Percentiles rank a stretch among this genome's conserved stretches.
Evolutionary conservation across 2,329 filamentous ascomycete genomes (phyloP).

Genomic region (Microsporum canis): DNA sequence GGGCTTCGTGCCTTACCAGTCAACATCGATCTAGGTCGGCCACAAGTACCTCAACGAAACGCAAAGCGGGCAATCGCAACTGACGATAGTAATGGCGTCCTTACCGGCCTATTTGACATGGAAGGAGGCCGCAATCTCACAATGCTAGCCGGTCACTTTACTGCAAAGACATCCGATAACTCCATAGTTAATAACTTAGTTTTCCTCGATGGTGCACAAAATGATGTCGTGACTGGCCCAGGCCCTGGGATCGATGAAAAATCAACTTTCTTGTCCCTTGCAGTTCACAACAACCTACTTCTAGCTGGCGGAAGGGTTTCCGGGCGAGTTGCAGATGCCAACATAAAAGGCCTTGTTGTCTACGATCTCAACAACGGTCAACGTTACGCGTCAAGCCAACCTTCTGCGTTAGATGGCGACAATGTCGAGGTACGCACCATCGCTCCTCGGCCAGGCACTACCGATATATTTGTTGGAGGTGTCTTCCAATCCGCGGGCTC

Average conservation of each 20-base stretch:
- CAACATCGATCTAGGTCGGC: conserved; percentile 32
- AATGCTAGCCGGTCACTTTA: conserved; percentile 78
- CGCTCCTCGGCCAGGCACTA: conserved; percentile 55
- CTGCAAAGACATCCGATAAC: conserved; percentile 55
- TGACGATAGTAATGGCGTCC: conserved; percentile 26
- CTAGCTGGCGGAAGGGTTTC: conserved; percentile 74
- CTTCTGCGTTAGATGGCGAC: conserved; percentile 60
- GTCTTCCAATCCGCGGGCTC: conserved; percentile 73
- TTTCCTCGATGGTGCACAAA: conserved; percentile 66
- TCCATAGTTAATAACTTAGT: conserved; percentile 66
- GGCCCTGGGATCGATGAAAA: conserved; percentile 50
- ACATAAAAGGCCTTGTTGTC: conserved; percentile 61
- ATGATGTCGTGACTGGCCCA: conserved; percentile 54
- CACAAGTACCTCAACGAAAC: conserved; percentile 17
- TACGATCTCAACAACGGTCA: conserved; percentile 58
- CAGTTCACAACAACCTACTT: conserved; percentile 54
- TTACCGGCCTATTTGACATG: conserved; percentile 17
- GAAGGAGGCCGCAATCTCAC: conserved; percentile 54
- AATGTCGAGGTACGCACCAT: conserved; percentile 67
- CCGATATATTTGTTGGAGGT: conserved; percentile 75
- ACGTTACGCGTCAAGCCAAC: conserved; percentile 55
- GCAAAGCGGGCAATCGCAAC: conserved; percentile 21
- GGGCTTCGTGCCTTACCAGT: conserved; percentile 37
- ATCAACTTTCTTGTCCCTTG: conserved; percentile 65
- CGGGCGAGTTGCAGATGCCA: conserved; percentile 53